Evolutionary conservation across 805 yeast species (phyloP), one percentile per base, ranked within the genome.

Genomic region (Cyberlindnera mycetangii): DNA sequence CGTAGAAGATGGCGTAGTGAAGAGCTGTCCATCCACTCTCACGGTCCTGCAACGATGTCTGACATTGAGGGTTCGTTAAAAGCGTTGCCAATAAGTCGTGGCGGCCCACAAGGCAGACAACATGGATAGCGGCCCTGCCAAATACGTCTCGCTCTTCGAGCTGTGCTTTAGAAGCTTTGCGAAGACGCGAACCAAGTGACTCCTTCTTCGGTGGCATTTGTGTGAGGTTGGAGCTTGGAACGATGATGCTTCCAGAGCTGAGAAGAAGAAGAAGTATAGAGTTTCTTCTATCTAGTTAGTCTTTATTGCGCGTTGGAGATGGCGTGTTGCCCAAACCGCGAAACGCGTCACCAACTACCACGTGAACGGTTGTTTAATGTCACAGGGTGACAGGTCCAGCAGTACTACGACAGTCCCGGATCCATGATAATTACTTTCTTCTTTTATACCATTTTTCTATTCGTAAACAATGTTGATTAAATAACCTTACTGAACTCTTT

Each of bases 21-120:
- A 90, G 68, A 20, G 88, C 78, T 34, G 86, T 85, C 84, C 95
- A 89, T 2, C 88, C 85, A 58, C 78, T 87, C 62, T 89, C 97
- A 41, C 68, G 68, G 61, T 90, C 97, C 2, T 69, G 64, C 0
- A 74, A 55, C 3, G 65, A 53, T 2, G 72, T 52, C 42, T 80
- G 78, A 18, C 76, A 56, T 15, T 73, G 71, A 8, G 74, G 70
- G 49, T 58, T 73, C 41, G 68, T 70, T 32, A 84, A 61, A 7
- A 85, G 51, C 18, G 67, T 66, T 8, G 63, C 55, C 15, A 85
- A 64, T 20, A 70, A 57, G 44, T 75, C 79, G 38, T 64, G 58
- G 37, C 78, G 67, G 48, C 82, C 79, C 36, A 72, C 51, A 27
- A 78, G 60, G 32, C 82, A 70, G 15, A 82, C 58, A 2, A 78